phyloP scores from a whole-genome alignment of 176 grass and related monocot genomes.

The Melocanna baccifera region DNA sequence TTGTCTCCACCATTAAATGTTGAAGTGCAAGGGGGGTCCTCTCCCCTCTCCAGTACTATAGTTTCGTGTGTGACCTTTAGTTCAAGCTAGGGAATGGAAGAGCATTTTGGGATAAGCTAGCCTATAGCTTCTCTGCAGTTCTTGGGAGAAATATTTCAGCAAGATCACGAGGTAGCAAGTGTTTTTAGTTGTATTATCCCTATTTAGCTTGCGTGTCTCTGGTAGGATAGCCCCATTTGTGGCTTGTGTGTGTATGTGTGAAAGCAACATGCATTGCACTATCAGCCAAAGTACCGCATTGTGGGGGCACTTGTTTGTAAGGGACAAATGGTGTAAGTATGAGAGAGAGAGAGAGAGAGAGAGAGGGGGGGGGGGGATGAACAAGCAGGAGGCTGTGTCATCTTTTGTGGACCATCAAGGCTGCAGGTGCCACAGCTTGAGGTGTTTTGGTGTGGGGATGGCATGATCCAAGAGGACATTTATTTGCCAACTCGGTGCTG shows the following conservation, averaged over 20 bases:
- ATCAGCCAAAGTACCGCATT: slow-evolving; percentile 23
- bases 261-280: slow-evolving; percentile 27
- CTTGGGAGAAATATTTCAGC: background rate
- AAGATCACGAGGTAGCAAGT: background rate
- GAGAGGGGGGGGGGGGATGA: background rate
- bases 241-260: background rate
- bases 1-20: slow-evolving; percentile 34
- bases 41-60: background rate
- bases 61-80: background rate
- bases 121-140: slow-evolving; percentile 8
- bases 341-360: background rate
- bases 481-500: background rate
- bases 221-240: slow-evolving; percentile 18
- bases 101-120: background rate
- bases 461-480: background rate
- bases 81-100: slow-evolving; percentile 17
- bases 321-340: slow-evolving; percentile 3
- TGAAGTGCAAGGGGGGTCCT: background rate
- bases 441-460: slow-evolving; percentile 2
- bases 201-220: background rate
- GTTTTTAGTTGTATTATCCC: background rate
- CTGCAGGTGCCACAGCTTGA: background rate
- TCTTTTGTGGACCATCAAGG: slow-evolving; percentile 15
- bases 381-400: background rate
- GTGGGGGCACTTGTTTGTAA: slow-evolving; percentile 18